Conservation (phyloP, 768 basidiomycete species). For the Trametes villosa region DNA sequence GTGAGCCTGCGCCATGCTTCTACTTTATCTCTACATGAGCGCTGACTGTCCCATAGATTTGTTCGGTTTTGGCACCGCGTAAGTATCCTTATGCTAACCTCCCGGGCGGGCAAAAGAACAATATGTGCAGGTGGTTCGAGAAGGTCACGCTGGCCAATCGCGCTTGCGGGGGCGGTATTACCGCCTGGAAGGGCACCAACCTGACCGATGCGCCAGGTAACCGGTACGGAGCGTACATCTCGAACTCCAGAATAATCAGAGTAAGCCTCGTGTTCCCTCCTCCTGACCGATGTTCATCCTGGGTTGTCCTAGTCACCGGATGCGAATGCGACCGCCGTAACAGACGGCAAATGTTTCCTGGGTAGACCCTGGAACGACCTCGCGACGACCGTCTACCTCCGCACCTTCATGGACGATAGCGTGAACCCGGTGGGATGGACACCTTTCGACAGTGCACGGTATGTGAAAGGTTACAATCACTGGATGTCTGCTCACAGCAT, state of each 20-base stretch:
- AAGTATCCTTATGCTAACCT: slow-evolving; percentile 19
- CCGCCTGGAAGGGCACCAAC: slow-evolving; percentile 67
- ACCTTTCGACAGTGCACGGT: slow-evolving; percentile 50
- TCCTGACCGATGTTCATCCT: slow-evolving; percentile 22
- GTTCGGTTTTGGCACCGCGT: slow-evolving; percentile 67
- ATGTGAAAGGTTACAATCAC: slow-evolving; percentile 1
- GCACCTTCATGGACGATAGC: slow-evolving; percentile 62
- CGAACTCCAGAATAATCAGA: slow-evolving; percentile 57
- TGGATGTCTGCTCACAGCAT: not conserved
- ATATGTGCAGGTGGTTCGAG: slow-evolving; percentile 58
- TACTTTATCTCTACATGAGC: not conserved
- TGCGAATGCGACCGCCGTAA: slow-evolving; percentile 53
- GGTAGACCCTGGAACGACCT: slow-evolving; percentile 72
- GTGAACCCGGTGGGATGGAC: slow-evolving; percentile 56
- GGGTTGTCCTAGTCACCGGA: slow-evolving; percentile 54
- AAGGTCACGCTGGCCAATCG: slow-evolving; percentile 60
- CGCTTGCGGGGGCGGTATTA: slow-evolving; percentile 66
- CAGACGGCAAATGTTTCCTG: slow-evolving; percentile 52
- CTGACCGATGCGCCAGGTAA: slow-evolving; percentile 53
- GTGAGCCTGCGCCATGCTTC: slow-evolving; percentile 44
- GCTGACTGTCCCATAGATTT: slow-evolving; percentile 43
- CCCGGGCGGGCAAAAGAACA: not conserved
- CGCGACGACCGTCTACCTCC: slow-evolving; percentile 56
- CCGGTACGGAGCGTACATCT: slow-evolving; percentile 60
- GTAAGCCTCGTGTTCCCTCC: slow-evolving; percentile 25